phyloP scores from a whole-genome alignment of 208 protist genomes.

The Crithidia bombi region DNA sequence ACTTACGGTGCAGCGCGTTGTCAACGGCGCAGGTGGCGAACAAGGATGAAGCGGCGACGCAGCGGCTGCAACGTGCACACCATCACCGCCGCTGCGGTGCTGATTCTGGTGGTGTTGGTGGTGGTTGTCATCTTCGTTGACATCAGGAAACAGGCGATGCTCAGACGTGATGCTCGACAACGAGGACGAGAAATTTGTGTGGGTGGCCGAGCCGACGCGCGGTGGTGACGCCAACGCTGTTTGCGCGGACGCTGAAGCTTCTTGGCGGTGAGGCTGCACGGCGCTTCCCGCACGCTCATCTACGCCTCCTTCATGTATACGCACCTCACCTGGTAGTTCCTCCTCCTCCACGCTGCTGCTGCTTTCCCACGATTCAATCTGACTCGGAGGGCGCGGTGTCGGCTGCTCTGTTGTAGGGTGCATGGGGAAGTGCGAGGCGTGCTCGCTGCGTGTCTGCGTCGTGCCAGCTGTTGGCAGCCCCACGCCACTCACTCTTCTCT shows the following conservation, averaged over 20 bases:
- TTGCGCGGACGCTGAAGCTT: not conserved
- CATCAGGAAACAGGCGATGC: slow-evolving; percentile 5
- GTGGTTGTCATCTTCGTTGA: not conserved
- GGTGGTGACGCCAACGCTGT: not conserved
- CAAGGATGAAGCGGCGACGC: too few species aligned
- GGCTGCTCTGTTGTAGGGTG: not conserved
- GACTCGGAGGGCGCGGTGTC: not conserved
- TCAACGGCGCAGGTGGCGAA: too few species aligned
- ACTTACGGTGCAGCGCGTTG: too few species aligned
- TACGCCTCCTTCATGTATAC: not conserved
- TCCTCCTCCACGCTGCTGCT: not conserved
- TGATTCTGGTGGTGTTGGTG: not conserved
- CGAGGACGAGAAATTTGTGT: slow-evolving; percentile 1
- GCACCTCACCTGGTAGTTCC: not conserved
- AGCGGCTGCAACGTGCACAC: too few species aligned
- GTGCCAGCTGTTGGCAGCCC: too few species aligned
- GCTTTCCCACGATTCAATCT: slow-evolving; percentile 25
- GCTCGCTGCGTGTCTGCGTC: not conserved
- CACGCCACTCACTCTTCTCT: too few species aligned
- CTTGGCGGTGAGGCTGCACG: not conserved
- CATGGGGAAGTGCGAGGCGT: not conserved
- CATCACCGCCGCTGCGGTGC: not conserved
- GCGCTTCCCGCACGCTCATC: not conserved
- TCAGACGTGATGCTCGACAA: slow-evolving; percentile 15
- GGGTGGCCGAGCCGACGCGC: not conserved